Percentiles rank a stretch among this genome's conserved stretches.
Evolutionary conservation across 805 yeast genomes (phyloP).

Genomic region (Candida andamanensis): DNA sequence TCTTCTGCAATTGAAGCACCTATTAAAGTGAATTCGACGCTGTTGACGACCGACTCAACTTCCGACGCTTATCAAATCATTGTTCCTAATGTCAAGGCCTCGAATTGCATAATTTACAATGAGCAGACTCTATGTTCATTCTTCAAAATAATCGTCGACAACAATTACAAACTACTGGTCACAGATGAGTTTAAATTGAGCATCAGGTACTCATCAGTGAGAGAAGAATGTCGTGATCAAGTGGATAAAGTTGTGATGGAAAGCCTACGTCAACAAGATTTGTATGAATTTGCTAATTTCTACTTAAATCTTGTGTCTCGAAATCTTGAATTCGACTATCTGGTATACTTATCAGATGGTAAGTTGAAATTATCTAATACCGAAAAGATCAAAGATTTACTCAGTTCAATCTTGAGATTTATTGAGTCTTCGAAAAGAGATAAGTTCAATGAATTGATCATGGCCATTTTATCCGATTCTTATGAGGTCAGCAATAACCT

Average conservation of each 20-base stretch:
- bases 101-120: slow-evolving; percentile 47
- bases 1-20: slow-evolving; percentile 54
- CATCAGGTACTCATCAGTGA: slow-evolving; percentile 43
- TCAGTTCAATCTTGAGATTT: slow-evolving; percentile 1
- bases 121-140: slow-evolving; percentile 69
- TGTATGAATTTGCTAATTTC: neutral
- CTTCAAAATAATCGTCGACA: slow-evolving; percentile 41
- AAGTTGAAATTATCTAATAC: slow-evolving; percentile 6
- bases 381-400: slow-evolving; percentile 1
- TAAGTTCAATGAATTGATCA: neutral
- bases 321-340: slow-evolving; percentile 8
- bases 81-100: slow-evolving; percentile 15
- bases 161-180: slow-evolving; percentile 13
- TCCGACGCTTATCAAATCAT: slow-evolving; percentile 18
- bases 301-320: slow-evolving; percentile 4
- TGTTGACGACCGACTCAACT: slow-evolving; percentile 20
- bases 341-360: slow-evolving; percentile 3
- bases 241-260: slow-evolving; percentile 1
- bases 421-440: slow-evolving; percentile 1
- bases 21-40: slow-evolving; percentile 44
- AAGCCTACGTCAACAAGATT: no score
- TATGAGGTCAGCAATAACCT: neutral
- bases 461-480: neutral
- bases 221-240: slow-evolving; percentile 35
- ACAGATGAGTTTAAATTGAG: slow-evolving; percentile 38